These are phyloP conservation scores for Pythium dissimile DNA, from an alignment of 352 stramenopile genomes.

Conservation along the genomic window DNA sequence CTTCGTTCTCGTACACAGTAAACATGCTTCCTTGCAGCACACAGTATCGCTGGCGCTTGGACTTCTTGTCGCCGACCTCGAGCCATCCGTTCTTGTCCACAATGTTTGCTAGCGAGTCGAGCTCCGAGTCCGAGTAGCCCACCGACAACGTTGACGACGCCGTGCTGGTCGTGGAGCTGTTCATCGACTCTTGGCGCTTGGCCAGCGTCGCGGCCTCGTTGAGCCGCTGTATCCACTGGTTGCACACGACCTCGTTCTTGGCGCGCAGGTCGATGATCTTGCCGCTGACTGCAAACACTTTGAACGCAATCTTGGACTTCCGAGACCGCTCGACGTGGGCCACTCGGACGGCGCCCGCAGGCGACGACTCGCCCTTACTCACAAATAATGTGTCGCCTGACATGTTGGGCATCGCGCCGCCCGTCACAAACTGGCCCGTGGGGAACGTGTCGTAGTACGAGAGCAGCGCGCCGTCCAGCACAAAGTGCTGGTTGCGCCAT, in stretches of 20 bases:
- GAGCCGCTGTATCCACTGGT: constrained; percentile 71
- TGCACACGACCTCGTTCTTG: constrained; percentile 72
- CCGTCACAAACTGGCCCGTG: constrained; percentile 71
- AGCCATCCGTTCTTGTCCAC: constrained; percentile 81
- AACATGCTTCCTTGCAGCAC: constrained; percentile 82
- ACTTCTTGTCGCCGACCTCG: constrained; percentile 74
- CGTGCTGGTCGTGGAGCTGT: constrained; percentile 69
- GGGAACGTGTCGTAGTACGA: constrained; percentile 85
- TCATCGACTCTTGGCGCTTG: constrained; percentile 75
- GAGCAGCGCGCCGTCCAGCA: constrained; percentile 68
- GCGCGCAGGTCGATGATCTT: constrained; percentile 82
- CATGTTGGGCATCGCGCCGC: constrained; percentile 55
- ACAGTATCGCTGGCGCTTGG: constrained; percentile 67
- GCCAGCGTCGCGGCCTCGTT: constrained; percentile 63
- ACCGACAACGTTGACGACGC: constrained; percentile 59
- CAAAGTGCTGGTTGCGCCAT: constrained; percentile 85
- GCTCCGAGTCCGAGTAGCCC: constrained; percentile 67
- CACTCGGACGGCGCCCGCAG: constrained; percentile 64
- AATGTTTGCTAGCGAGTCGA: constrained; percentile 68
- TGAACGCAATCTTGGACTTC: constrained; percentile 82
- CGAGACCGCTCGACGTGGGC: constrained; percentile 69
- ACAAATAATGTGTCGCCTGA: constrained; percentile 62
- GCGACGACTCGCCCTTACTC: constrained; percentile 68
- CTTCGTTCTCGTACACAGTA: constrained; percentile 78
- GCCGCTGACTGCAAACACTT: constrained; percentile 75